Evolutionary conservation across 192 early-diverging fungal species (phyloP), one percentile per base, ranked within the genome.

Genomic region (Phycomyces blakesleeanus): DNA sequence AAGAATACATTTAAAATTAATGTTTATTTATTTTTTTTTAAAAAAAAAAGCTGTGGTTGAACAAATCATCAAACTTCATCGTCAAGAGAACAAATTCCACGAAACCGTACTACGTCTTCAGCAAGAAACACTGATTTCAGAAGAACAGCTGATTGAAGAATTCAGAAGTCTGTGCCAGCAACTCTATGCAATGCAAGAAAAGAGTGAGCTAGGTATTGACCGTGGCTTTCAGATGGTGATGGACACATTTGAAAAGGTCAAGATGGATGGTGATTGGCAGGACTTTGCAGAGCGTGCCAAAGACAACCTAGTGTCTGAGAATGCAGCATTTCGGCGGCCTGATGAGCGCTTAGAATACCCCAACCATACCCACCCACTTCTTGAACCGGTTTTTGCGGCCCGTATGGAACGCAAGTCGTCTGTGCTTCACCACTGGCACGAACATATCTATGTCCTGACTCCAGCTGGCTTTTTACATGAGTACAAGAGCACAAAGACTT

Each of bases 381-480:
- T 69, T 7, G 59, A 69, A 14, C 67, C 67, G 24, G 25, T 69
- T 0, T 69, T 63, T 57, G 53, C 67, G 3, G 47, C 67, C 3
- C 51, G 60, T n/a, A 69, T 69, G 67, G 67, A 69, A 38, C 53
- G 67, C 1, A 57, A 40, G 51, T 69, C 67, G 0, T 55, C 49
- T 0, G 22, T 69, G 8, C 15, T 69, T 9, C 60, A 69, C 6
- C 27, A 62, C 12, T 69, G 67, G 67, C 59, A 63, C 1, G 67
- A 69, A 21, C 26, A 69, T 54, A 61, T 69, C 47, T 69, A 69
- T 55, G 67, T 69, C 0, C 7, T 69, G 10, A 69, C 67, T 34
- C 59, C 59, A 7, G 59, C 67, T n/a, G 67, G 67, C 0, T 69
- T 69, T 39, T 51, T 69, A 11, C 67, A 69, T 20, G 67, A 69